A percentile compares a stretch with the other conserved stretches of the same genome.
phyloP scores from a whole-genome alignment of 352 stramenopile genomes.

The Phytophthora capsici region DNA sequence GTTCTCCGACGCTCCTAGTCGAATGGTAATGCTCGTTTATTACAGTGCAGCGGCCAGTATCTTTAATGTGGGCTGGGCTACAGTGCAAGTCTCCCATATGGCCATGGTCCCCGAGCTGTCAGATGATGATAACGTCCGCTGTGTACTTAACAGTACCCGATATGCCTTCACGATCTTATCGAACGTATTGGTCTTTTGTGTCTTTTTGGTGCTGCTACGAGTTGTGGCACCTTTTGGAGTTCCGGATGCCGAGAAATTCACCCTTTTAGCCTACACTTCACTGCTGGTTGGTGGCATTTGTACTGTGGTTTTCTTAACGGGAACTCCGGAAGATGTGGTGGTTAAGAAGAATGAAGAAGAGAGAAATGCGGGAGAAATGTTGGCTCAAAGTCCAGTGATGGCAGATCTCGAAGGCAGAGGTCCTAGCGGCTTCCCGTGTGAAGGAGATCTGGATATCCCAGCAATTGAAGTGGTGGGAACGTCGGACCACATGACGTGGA shows the following conservation, averaged over 20 bases:
- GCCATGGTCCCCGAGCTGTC: conserved; percentile 86
- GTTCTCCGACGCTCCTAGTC: conserved; percentile 64
- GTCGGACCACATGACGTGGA: conserved; percentile 72
- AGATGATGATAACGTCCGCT: conserved; percentile 77
- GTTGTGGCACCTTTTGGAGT: conserved; percentile 67
- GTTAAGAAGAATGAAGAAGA: conserved; percentile 29
- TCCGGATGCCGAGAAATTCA: conserved; percentile 79
- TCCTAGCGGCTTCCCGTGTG: conserved; percentile 54
- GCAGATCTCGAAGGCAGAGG: conserved; percentile 54
- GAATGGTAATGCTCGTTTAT: conserved; percentile 69
- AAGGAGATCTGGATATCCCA: conserved; percentile 54
- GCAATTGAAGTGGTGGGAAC: conserved; percentile 28
- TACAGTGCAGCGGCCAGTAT: conserved; percentile 79
- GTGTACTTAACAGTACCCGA: conserved; percentile 80
- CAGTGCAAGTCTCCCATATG: conserved; percentile 89
- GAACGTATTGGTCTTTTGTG: conserved; percentile 86
- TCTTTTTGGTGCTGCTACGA: conserved; percentile 75
- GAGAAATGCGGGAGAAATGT: conserved; percentile 27
- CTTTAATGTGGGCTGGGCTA: conserved; percentile 88
- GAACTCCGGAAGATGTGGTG: conserved; percentile 67
- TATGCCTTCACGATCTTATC: conserved; percentile 90
- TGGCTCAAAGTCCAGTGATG: conserved; percentile 62
- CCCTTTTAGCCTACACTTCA: conserved; percentile 73
- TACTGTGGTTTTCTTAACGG: conserved; percentile 68
- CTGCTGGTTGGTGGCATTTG: conserved; percentile 69